Evolutionary conservation across 129 eudicot species (phyloP).

Genomic region (Flaveria bidentis): DNA sequence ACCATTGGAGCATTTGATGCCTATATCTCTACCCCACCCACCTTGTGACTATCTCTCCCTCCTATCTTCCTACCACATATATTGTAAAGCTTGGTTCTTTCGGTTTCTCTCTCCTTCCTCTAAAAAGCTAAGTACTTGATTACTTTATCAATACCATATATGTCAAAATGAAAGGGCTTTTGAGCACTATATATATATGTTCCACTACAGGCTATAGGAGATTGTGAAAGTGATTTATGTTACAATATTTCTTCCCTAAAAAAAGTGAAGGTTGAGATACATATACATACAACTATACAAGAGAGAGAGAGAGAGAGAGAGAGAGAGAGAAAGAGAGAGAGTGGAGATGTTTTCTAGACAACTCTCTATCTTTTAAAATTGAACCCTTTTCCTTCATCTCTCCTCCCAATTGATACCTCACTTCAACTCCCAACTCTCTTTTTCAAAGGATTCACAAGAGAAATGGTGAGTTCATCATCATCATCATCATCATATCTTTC

Average conservation of each 20-base stretch:
- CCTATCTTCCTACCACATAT: conserved; percentile 28
- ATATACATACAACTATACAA: not conserved
- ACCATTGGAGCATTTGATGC: conserved; percentile 36
- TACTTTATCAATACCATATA: conserved; percentile 28
- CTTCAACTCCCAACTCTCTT: conserved; percentile 38
- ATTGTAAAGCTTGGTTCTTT: conserved; percentile 24
- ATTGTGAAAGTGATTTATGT: conserved; percentile 27
- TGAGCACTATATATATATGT: conserved; percentile 29
- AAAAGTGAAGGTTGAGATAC: conserved; percentile 12
- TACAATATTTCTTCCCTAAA: conserved; percentile 18
- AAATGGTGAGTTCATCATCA: conserved; percentile 43
- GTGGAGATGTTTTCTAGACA: conserved; percentile 20
- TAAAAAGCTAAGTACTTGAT: conserved; percentile 18
- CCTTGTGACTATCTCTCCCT: conserved; percentile 24
- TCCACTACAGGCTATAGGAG: conserved; percentile 18
- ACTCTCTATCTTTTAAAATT: conserved; percentile 19
- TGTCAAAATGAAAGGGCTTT: conserved; percentile 23
- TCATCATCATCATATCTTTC: conserved; percentile 25
- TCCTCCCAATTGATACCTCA: conserved; percentile 31
- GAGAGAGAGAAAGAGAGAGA: conserved; percentile 16
- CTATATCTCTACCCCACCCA: conserved; percentile 12
- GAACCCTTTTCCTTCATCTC: conserved; percentile 18
- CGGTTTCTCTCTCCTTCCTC: conserved; percentile 18
- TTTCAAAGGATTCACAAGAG: conserved; percentile 41
- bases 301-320: too few relatives aligned